Evolutionary conservation across 2,329 filamentous ascomycete species (phyloP), one percentile per base, ranked within the genome.

Genomic region (Colletotrichum eremochloae): DNA sequence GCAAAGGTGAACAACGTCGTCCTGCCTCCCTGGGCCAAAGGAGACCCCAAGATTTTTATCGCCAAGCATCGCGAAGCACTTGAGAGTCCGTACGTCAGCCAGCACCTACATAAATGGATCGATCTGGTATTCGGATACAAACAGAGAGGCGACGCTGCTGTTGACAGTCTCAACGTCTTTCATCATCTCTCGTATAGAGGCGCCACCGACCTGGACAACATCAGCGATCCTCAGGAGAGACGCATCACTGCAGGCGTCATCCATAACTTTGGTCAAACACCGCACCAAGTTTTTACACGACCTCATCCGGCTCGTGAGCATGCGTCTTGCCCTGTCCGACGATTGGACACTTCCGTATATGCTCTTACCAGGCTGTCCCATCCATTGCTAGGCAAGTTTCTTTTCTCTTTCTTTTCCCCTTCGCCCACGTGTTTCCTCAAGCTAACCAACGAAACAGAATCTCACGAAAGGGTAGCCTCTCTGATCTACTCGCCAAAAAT

Each of bases 201-300:
- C 8, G 95, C 96, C 3, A 97, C 94, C 75, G 94, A 99, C 80
- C 85, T 99, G 5, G 96, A 99, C 80, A 92, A 91, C 64, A 98
- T 99, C 72, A 90, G 92, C 9, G 96, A 98, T 79, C 93, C 94
- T 0, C 90, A 96, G 68, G 95, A 98, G 81, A 89, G 95, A 55
- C 86, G 95, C 8, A 94, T 96, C 6, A 96, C 95, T 0, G 98
- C 97, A 66, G 94, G 94, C 44, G 97, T 98, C 76, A 98, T 99
- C 77, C 96, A 99, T 82, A 98, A 98, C 77, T 99, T 99, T 81
- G 96, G 96, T 0, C 96, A 99, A 81, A 99, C 97, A 1, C 96
- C 97, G 1, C 93, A 97, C 76, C 97, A 99, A 80, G 93, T 98
- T 20, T 99, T 98, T 80, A 89, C 90, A 56, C 92, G 92, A 71